These are phyloP conservation scores for Aspergillus sp. DNA, from an alignment of 2,329 filamentous ascomycete genomes.

Conservation along the genomic window DNA sequence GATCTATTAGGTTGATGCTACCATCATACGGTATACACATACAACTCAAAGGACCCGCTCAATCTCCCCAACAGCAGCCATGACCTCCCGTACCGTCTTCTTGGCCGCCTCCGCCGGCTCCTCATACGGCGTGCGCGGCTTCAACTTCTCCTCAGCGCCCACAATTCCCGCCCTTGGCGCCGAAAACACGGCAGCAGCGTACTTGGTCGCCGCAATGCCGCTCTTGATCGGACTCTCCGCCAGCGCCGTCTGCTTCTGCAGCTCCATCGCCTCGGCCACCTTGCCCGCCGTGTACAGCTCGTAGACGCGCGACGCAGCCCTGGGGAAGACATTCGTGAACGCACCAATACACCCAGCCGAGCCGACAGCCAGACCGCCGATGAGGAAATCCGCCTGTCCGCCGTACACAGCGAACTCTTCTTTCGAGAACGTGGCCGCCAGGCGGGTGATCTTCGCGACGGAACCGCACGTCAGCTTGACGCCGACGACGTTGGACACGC, in stretches of 20 bases:
- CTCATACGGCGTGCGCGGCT: conserved; percentile 62
- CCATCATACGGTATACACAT: not conserved
- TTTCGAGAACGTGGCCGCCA: conserved; percentile 51
- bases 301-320: conserved; percentile 58
- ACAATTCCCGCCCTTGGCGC: conserved; percentile 60
- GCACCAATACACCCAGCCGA: conserved; percentile 56
- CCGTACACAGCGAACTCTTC: conserved; percentile 66
- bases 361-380: conserved; percentile 53
- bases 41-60: not conserved
- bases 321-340: conserved; percentile 58
- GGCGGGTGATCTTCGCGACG: conserved; percentile 59
- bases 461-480: conserved; percentile 65
- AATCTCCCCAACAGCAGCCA: conserved; percentile 21
- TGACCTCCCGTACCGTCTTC: conserved; percentile 39
- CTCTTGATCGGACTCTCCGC: conserved; percentile 65
- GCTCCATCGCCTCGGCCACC: conserved; percentile 54
- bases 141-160: conserved; percentile 56
- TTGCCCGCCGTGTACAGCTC: conserved; percentile 59
- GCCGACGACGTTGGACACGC: conserved; percentile 55
- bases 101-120: conserved; percentile 44
- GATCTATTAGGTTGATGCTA: not conserved
- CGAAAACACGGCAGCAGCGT: conserved; percentile 60
- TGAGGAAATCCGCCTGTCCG: conserved; percentile 69
- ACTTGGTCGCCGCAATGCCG: conserved; percentile 67
- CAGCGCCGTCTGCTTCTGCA: conserved; percentile 62